These are phyloP conservation scores for Pseudonectria foliicola DNA, from an alignment of 2,329 filamentous ascomycete genomes.

Conservation along the genomic window DNA sequence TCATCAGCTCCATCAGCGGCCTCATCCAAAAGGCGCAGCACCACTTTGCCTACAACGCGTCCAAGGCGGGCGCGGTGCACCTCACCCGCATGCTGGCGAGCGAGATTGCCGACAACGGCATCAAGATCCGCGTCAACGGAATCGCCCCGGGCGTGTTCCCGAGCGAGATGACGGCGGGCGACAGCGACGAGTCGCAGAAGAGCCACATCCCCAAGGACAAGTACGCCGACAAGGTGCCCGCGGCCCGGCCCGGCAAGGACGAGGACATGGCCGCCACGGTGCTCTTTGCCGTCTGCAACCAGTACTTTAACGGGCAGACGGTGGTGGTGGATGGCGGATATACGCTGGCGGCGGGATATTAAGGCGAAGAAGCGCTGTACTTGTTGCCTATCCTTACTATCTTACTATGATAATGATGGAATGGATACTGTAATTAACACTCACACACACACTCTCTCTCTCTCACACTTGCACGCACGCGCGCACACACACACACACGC, in stretches of 20 bases:
- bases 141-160: conserved; percentile 67
- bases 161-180: conserved; percentile 62
- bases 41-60: conserved; percentile 58
- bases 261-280: conserved; percentile 65
- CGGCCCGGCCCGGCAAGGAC: conserved; percentile 60
- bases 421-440: no score
- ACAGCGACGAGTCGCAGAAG: conserved; percentile 45
- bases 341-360: conserved; percentile 29
- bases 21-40: conserved; percentile 56
- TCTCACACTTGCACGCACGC: no score
- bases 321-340: conserved; percentile 39
- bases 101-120: conserved; percentile 50
- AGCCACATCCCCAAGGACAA: conserved; percentile 49
- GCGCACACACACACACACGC: no score
- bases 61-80: conserved; percentile 59
- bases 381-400: no score
- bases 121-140: conserved; percentile 62
- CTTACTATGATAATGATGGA: no score
- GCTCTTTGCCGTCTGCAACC: conserved; percentile 43
- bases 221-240: conserved; percentile 54
- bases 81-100: conserved; percentile 56
- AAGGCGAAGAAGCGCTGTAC: no score
- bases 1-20: conserved; percentile 62
- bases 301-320: conserved; percentile 38
- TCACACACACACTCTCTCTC: no score